Conservation (phyloP, 106 monocot genomes). For the Xerophyta viscosa region DNA sequence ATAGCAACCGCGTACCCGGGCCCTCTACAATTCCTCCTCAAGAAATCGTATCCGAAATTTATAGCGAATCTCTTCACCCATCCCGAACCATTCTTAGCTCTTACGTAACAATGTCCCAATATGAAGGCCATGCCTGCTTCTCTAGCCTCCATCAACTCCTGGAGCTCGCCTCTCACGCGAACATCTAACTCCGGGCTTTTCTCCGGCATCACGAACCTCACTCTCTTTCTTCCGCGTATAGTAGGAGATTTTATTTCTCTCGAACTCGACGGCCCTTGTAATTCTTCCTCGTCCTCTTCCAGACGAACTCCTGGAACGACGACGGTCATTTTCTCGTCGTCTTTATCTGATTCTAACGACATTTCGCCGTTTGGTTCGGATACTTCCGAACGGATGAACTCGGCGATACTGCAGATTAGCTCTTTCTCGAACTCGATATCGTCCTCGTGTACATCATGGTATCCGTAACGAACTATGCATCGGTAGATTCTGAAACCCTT, state of each 20-base stretch:
- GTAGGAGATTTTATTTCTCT: conserved; percentile 55
- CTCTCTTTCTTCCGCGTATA: conserved; percentile 40
- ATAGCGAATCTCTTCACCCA: conserved; percentile 67
- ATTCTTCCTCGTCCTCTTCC: conserved; percentile 19
- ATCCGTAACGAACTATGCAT: conserved; percentile 89
- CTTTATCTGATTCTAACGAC: conserved; percentile 28
- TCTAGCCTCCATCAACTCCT: conserved; percentile 77
- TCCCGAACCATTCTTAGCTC: conserved; percentile 77
- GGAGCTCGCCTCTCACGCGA: conserved; percentile 44
- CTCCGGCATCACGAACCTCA: conserved; percentile 71
- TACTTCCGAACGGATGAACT: conserved; percentile 59
- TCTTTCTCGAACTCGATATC: conserved; percentile 92
- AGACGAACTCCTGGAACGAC: conserved; percentile 38
- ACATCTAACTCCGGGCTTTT: conserved; percentile 38
- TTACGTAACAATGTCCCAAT: conserved; percentile 60
- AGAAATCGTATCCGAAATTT: conserved; percentile 65
- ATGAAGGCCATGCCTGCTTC: conserved; percentile 98
- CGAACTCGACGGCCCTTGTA: conserved; percentile 28
- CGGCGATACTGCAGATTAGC: conserved; percentile 80
- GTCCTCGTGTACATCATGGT: conserved; percentile 88
- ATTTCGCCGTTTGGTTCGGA: conserved; percentile 13
- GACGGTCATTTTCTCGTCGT: conserved; percentile 60
- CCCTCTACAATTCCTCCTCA: conserved; percentile 72
- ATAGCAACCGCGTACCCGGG: conserved; percentile 60
- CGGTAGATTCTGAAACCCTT: conserved; percentile 69